Conservation (phyloP, 1,284 basidiomycete species). For the Takashimella tepidaria region DNA sequence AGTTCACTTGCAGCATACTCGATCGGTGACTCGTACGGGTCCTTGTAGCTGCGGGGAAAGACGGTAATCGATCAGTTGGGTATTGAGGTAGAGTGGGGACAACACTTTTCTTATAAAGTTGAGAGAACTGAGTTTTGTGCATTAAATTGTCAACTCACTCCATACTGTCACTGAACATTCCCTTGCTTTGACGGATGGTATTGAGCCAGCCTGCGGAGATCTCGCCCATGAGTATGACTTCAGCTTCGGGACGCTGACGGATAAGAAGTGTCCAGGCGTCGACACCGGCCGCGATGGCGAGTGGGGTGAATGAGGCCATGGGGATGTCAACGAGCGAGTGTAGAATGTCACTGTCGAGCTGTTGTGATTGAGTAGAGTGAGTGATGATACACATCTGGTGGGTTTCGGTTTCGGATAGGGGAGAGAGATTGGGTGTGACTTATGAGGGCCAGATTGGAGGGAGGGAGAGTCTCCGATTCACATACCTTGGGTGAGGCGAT, state of each 20-base stretch:
- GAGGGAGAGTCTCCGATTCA: background rate
- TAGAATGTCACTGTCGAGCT: slow-evolving; percentile 82
- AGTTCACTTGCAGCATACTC: slow-evolving; percentile 90
- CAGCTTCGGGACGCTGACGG: slow-evolving; percentile 71
- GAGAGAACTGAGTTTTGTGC: slow-evolving; percentile 5
- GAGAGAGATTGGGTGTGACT: too few species aligned
- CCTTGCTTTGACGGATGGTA: slow-evolving; percentile 69
- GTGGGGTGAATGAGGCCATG: slow-evolving; percentile 81
- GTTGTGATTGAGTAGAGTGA: background rate
- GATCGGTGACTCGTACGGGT: slow-evolving; percentile 82
- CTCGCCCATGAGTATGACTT: slow-evolving; percentile 75
- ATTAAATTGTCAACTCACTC: slow-evolving; percentile 57
- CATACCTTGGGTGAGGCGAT: slow-evolving; percentile 64
- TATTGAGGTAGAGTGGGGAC: too few species aligned
- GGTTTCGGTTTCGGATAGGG: too few species aligned
- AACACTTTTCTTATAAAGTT: background rate
- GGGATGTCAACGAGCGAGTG: slow-evolving; percentile 85
- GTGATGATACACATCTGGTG: background rate
- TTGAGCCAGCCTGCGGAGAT: slow-evolving; percentile 81
- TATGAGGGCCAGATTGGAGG: too few species aligned
- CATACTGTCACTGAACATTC: slow-evolving; percentile 72
- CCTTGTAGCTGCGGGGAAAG: slow-evolving; percentile 58
- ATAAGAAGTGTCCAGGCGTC: slow-evolving; percentile 98
- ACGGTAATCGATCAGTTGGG: too few species aligned
- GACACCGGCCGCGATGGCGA: slow-evolving; percentile 77